Evolutionary conservation across 2,329 filamentous ascomycete genomes (phyloP).

Genomic region (Penicillium sp.): DNA sequence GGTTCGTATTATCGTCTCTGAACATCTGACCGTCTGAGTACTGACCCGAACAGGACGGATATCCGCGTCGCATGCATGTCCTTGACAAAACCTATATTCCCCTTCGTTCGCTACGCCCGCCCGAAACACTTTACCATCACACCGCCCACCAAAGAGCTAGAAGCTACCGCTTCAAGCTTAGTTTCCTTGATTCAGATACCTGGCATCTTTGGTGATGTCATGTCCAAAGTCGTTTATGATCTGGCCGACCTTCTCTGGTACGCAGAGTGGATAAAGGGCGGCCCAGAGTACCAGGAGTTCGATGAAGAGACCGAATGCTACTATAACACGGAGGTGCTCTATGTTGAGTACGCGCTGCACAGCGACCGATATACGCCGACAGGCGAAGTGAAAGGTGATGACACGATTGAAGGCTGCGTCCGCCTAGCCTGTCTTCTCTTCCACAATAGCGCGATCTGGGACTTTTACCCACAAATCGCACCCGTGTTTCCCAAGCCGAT

Average conservation of each 20-base stretch:
- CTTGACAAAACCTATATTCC: conserved; percentile 44
- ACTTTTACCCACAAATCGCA: conserved; percentile 42
- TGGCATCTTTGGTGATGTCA: conserved; percentile 38
- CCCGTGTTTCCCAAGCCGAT: conserved; percentile 43
- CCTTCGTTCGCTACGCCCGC: conserved; percentile 42
- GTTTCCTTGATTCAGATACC: conserved; percentile 40
- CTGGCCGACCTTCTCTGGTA: conserved; percentile 43
- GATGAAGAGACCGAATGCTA: conserved; percentile 44
- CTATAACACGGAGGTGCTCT: conserved; percentile 47
- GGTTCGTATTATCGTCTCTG: conserved; percentile 29
- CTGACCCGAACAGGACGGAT: conserved; percentile 39
- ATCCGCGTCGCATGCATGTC: conserved; percentile 47
- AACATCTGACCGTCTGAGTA: neutral
- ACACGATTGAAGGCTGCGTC: conserved; percentile 43
- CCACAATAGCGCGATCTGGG: conserved; percentile 47
- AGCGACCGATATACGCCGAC: conserved; percentile 41
- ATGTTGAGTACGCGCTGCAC: conserved; percentile 44
- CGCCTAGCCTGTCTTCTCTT: conserved; percentile 45
- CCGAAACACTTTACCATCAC: conserved; percentile 35
- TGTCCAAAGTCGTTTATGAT: conserved; percentile 41
- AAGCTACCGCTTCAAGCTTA: conserved; percentile 38
- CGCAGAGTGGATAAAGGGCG: conserved; percentile 43
- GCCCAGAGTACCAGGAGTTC: conserved; percentile 34
- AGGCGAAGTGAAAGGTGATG: conserved; percentile 41
- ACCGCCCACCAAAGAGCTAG: conserved; percentile 37